Conservation (phyloP, 352 stramenopile species). For the Hyaloperonospora brassicae region DNA sequence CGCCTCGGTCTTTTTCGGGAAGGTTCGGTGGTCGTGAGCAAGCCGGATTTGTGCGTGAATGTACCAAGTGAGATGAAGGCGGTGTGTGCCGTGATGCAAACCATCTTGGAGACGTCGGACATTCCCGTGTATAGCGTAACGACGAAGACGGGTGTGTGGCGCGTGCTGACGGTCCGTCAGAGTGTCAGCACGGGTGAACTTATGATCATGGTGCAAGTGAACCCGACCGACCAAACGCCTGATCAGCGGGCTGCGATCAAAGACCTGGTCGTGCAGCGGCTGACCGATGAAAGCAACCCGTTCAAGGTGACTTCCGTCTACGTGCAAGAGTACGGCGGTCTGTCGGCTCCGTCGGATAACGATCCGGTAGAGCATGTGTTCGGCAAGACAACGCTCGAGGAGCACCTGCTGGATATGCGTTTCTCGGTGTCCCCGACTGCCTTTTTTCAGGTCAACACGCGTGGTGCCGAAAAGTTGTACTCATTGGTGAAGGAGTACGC, state of each 20-base stretch:
- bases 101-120: constrained; percentile 41
- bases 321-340: constrained; percentile 88
- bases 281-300: constrained; percentile 33
- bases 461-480: constrained; percentile 93
- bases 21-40: constrained; percentile 59
- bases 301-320: constrained; percentile 85
- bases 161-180: constrained; percentile 62
- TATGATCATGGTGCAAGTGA: constrained; percentile 77
- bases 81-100: constrained; percentile 60
- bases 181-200: constrained; percentile 60
- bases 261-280: constrained; percentile 32
- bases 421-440: constrained; percentile 88
- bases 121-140: constrained; percentile 70
- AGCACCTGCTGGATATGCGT: constrained; percentile 79
- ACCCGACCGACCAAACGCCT: constrained; percentile 30
- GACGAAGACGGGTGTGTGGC: constrained; percentile 65
- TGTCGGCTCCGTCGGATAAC: constrained; percentile 84
- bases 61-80: constrained; percentile 78
- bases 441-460: constrained; percentile 96
- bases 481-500: constrained; percentile 89
- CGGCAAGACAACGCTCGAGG: constrained; percentile 66
- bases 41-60: constrained; percentile 66
- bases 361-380: constrained; percentile 80
- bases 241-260: constrained; percentile 36
- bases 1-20: constrained; percentile 78